phyloP scores from a whole-genome alignment of 495 filamentous ascomycete genomes.

The Cetradonia linearis region DNA sequence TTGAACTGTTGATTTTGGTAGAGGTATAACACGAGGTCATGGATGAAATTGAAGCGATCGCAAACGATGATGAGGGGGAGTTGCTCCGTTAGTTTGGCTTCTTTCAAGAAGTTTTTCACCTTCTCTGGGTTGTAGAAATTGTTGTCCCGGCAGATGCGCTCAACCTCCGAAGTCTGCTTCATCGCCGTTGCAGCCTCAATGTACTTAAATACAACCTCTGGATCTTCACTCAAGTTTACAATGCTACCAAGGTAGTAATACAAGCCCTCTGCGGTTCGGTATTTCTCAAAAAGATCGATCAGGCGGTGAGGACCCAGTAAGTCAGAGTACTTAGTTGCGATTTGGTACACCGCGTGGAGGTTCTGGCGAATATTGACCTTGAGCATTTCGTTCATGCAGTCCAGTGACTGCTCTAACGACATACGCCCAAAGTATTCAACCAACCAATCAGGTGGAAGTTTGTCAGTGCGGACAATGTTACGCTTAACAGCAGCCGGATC shows the following conservation, averaged over 20 bases:
- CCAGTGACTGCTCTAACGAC: slow-evolving; percentile 86
- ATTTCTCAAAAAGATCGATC: slow-evolving; percentile 92
- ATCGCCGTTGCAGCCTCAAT: slow-evolving; percentile 93
- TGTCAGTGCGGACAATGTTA: slow-evolving; percentile 69
- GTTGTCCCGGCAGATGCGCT: slow-evolving; percentile 93
- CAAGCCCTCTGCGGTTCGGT: slow-evolving; percentile 89
- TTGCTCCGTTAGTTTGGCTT: slow-evolving; percentile 84
- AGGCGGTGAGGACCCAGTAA: slow-evolving; percentile 80
- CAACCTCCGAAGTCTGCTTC: slow-evolving; percentile 85
- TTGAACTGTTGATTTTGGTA: slow-evolving; percentile 99
- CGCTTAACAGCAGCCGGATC: slow-evolving; percentile 86
- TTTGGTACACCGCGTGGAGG: slow-evolving; percentile 83
- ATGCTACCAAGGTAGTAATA: slow-evolving; percentile 98
- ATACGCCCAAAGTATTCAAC: slow-evolving; percentile 85
- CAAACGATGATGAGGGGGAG: slow-evolving; percentile 97
- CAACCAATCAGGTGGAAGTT: slow-evolving; percentile 80
- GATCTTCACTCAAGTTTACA: slow-evolving; percentile 91
- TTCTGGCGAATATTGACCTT: slow-evolving; percentile 93
- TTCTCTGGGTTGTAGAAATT: slow-evolving; percentile 91
- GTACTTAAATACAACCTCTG: slow-evolving; percentile 98
- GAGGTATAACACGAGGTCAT: slow-evolving; percentile 92
- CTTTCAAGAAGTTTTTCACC: slow-evolving; percentile 99
- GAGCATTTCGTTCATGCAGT: slow-evolving; percentile 94
- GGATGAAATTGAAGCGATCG: slow-evolving; percentile 96
- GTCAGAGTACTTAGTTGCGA: slow-evolving; percentile 96